Percentiles rank a stretch among this genome's conserved stretches.
Conservation (phyloP, 1,139 yeast species). For the Debaryomycetaceae sp. region DNA sequence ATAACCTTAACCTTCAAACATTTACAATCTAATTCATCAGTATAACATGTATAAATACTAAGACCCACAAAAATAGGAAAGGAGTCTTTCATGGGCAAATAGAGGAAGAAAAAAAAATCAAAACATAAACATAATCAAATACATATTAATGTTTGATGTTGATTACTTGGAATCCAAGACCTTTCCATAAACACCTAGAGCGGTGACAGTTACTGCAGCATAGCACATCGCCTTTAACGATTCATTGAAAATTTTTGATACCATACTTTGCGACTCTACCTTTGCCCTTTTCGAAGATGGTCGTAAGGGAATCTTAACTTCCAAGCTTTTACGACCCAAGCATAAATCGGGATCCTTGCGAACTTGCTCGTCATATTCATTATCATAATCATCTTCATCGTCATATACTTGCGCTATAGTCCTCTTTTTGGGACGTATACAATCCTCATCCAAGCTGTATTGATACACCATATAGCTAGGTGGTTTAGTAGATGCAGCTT, state of each 20-base stretch:
- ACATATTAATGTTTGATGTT: too few relatives aligned
- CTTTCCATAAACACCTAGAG: slow-evolving; percentile 39
- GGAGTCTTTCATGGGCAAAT: too few relatives aligned
- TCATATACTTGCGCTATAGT: background rate
- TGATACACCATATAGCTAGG: background rate
- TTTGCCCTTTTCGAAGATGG: background rate
- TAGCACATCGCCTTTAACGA: slow-evolving; percentile 33
- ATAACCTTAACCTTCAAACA: too few relatives aligned
- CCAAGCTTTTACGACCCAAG: background rate
- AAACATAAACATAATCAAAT: too few relatives aligned
- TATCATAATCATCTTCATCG: background rate
- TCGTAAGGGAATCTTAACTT: background rate
- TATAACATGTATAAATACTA: too few relatives aligned
- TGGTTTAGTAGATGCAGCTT: background rate
- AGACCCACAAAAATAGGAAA: too few relatives aligned
- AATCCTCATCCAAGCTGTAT: background rate
- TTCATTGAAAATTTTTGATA: slow-evolving; percentile 28
- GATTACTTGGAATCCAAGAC: slow-evolving; percentile 8
- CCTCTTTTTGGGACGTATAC: background rate
- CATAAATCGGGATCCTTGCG: background rate
- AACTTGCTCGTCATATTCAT: background rate
- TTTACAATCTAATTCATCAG: too few relatives aligned
- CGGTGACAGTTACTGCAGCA: slow-evolving; percentile 32
- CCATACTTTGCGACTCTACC: background rate
- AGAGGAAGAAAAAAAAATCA: too few relatives aligned